phyloP scores from a whole-genome alignment of 1,139 yeast species.

The Zhuliangozyma blackwelliae region DNA sequence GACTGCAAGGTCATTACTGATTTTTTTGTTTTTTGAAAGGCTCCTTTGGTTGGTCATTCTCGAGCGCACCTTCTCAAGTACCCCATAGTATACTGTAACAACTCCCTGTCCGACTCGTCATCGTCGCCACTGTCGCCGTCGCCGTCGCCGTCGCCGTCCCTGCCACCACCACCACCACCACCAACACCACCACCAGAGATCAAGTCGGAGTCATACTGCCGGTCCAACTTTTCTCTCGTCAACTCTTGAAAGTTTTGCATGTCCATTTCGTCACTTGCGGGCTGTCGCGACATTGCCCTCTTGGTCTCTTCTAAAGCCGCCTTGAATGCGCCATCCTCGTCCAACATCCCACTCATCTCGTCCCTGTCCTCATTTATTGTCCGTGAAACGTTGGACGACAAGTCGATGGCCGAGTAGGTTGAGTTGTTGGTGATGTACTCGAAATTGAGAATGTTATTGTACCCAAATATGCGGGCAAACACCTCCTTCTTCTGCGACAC shows the following conservation, averaged over 20 bases:
- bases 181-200: slow-evolving; percentile 2
- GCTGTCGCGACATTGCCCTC: not conserved
- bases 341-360: slow-evolving; percentile 31
- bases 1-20: too few relatives aligned
- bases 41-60: slow-evolving; percentile 2
- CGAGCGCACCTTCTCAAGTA: slow-evolving; percentile 30
- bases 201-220: slow-evolving; percentile 16
- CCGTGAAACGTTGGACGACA: slow-evolving; percentile 33
- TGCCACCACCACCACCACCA: slow-evolving; percentile 3
- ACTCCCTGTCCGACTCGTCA: slow-evolving; percentile 17
- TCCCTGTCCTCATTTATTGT: slow-evolving; percentile 42
- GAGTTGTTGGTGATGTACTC: slow-evolving; percentile 43
- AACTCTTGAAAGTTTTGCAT: slow-evolving; percentile 25
- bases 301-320: slow-evolving; percentile 24
- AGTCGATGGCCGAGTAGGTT: slow-evolving; percentile 36
- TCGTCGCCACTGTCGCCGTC: slow-evolving; percentile 3
- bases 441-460: slow-evolving; percentile 34
- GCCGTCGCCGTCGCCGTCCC: slow-evolving; percentile 2
- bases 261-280: slow-evolving; percentile 12
- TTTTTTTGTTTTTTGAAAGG: too few relatives aligned
- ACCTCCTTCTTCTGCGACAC: slow-evolving; percentile 40
- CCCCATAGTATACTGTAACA: slow-evolving; percentile 25
- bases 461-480: slow-evolving; percentile 36
- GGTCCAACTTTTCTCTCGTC: slow-evolving; percentile 20
- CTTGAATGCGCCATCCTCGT: slow-evolving; percentile 32